A percentile compares a stretch with the other conserved stretches of the same genome.
These are phyloP conservation scores for Starmerella scarabaei DNA, from an alignment of 805 yeast species.

Conservation along the genomic window DNA sequence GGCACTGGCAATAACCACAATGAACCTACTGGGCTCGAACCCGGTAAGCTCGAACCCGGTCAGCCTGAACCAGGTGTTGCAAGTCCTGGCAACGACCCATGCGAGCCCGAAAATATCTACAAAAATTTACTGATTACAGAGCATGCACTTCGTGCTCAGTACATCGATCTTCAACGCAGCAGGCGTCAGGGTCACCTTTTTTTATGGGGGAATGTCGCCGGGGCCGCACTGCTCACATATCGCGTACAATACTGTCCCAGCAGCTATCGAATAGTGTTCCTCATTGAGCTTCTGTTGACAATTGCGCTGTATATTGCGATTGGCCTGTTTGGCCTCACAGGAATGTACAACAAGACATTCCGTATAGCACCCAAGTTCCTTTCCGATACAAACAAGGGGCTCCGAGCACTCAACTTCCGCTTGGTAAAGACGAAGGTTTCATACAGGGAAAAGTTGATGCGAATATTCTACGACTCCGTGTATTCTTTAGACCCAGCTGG, in stretches of 20 bases:
- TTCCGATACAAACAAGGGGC: conserved; percentile 74
- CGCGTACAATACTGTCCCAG: conserved; percentile 26
- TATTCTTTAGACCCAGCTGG: conserved; percentile 37
- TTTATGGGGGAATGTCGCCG: conserved; percentile 22
- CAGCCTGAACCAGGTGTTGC: too few species aligned
- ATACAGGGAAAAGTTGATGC: conserved; percentile 22
- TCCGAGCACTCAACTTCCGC: conserved; percentile 68
- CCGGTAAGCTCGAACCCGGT: too few species aligned
- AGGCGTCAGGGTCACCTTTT: conserved; percentile 52
- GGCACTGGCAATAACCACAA: too few species aligned
- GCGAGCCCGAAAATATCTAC: conserved; percentile 10
- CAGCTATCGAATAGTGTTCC: conserved; percentile 27
- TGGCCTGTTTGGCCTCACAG: conserved; percentile 68
- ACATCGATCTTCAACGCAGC: conserved; percentile 52
- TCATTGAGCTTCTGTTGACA: conserved; percentile 34
- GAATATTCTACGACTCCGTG: conserved; percentile 23
- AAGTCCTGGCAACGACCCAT: conserved; percentile 7
- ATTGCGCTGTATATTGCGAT: conserved; percentile 53
- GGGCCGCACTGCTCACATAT: conserved; percentile 25
- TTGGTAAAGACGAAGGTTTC: conserved; percentile 34
- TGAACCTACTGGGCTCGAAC: too few species aligned
- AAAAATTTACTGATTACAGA: conserved; percentile 66
- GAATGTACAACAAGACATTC: conserved; percentile 78
- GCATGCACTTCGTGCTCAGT: conserved; percentile 73
- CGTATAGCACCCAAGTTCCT: conserved; percentile 69